A percentile compares a stretch with the other conserved stretches of the same genome.
Conservation (phyloP, 306 rosid genomes). For the Hippophae gyantsensis region DNA sequence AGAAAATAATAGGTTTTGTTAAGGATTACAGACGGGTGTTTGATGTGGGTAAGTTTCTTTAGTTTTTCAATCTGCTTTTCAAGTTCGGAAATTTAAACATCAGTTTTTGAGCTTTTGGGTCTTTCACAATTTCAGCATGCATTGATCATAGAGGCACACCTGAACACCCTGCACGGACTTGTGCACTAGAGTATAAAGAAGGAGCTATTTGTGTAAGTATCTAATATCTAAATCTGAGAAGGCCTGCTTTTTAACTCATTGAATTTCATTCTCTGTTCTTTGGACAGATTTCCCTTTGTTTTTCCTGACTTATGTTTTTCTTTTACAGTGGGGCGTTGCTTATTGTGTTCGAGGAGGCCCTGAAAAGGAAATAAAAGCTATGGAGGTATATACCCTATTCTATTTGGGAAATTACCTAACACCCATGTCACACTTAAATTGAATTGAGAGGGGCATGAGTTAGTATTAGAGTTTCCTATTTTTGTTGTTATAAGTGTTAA, state of each 20-base stretch:
- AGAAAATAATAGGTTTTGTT: slow-evolving; percentile 67
- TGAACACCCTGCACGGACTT: slow-evolving; percentile 85
- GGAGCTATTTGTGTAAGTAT: slow-evolving; percentile 72
- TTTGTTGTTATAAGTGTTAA: too few species aligned
- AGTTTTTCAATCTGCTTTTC: too few species aligned
- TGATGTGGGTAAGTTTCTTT: slow-evolving; percentile 59
- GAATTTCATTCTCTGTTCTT: not conserved
- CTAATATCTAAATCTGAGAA: not conserved
- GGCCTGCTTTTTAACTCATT: not conserved
- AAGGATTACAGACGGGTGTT: slow-evolving; percentile 86
- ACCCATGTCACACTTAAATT: too few species aligned
- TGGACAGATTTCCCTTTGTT: not conserved
- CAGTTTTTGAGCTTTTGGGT: too few species aligned
- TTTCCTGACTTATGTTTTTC: slow-evolving; percentile 5
- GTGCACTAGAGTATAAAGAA: slow-evolving; percentile 71
- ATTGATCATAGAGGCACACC: slow-evolving; percentile 93
- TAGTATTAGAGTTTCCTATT: too few species aligned
- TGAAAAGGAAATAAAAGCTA: slow-evolving; percentile 59
- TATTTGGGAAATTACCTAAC: too few species aligned
- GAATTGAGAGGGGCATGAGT: too few species aligned
- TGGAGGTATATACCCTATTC: slow-evolving; percentile 53
- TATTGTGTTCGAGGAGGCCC: slow-evolving; percentile 72
- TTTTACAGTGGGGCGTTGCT: slow-evolving; percentile 86
- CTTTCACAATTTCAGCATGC: slow-evolving; percentile 44
- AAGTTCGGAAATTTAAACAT: too few species aligned